Evolutionary conservation across 108 stramenopile species (phyloP), one percentile per base, ranked within the genome.

Genomic region (Chaetoceros muelleri): DNA sequence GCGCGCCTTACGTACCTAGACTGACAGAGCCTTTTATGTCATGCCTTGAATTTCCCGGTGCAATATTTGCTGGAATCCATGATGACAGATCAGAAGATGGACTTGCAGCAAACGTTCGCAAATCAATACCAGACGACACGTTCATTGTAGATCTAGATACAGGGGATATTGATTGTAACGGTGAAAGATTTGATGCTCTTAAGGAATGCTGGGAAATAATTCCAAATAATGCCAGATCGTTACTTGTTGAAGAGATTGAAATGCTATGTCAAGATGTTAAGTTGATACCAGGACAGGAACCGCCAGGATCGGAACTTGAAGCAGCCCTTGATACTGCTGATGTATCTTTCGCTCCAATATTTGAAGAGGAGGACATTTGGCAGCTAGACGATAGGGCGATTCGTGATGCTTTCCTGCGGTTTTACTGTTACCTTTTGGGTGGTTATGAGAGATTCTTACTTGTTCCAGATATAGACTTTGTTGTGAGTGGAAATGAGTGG

Each of bases 11-110:
- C 53, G 90, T 85, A 5, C 90, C 90, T 28, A 66, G 82, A 30
- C 56, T 91, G 25, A 91, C 90, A 13, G 81, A 85, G 61, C 81
- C 85, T 16, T 87, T 91, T 55, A 80, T 79, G 75, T 79, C 80
- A 19, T 83, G 79, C 30, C 64, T 91, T 22, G 85, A 91, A 20
- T 91, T 91, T 60, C 85, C 85, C 7, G 90, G 90, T 0, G 85
- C 90, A 3, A 83, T 78, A 24, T 91, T 91, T 59, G 90, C 83
- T 40, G 90, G 90, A 0, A 87, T 91, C 52, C 83, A 91, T 56
- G 83, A 87, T 62, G 90, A 91, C 49, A 76, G 69, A 21, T 60
- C 56, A 16, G 27, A 64, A 0, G 54, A 71, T 58, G 84, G 90
- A 23, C 68, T 91, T 27, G 90, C 90, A 8, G 74, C 68, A 18